Conservation (phyloP, 2,329 filamentous ascomycete species). For the Cercospora brassicicola region DNA sequence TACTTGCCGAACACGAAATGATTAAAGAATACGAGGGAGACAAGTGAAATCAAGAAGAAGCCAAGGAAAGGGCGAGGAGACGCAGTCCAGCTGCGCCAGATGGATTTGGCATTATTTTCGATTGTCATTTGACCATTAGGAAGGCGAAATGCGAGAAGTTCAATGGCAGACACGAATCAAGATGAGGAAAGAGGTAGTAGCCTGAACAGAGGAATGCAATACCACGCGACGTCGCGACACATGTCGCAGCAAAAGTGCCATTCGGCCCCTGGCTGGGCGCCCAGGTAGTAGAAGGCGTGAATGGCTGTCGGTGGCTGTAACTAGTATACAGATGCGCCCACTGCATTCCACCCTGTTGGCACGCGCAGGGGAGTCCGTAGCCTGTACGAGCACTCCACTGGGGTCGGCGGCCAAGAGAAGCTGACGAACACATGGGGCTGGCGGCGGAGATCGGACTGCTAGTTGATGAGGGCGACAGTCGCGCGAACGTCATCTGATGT, state of each 20-base stretch:
- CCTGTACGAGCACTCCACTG: not conserved
- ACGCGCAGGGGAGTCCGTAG: not conserved
- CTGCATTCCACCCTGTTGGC: not conserved
- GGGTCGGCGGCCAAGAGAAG: not conserved
- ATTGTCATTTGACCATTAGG: not conserved
- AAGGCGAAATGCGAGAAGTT: not conserved
- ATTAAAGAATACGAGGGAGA: slow-evolving; percentile 6
- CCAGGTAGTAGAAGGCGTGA: not conserved
- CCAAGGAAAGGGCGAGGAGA: not conserved
- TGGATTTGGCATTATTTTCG: not conserved
- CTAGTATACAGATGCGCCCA: too few species aligned
- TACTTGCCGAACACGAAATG: slow-evolving; percentile 16
- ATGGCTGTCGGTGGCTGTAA: not conserved
- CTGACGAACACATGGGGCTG: not conserved
- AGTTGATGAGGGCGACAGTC: not conserved
- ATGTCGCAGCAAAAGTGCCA: not conserved
- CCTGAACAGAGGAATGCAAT: not conserved
- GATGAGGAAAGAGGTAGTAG: not conserved
- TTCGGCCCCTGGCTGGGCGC: too few species aligned
- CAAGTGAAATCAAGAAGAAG: slow-evolving; percentile 10
- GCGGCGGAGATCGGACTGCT: not conserved
- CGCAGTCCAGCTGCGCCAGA: not conserved
- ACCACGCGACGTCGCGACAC: not conserved
- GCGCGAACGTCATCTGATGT: not conserved
- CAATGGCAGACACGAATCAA: not conserved